A percentile compares a stretch with the other conserved stretches of the same genome.
These are phyloP conservation scores for Colletotrichum cereale DNA, from an alignment of 2,329 filamentous ascomycete species.

Conservation along the genomic window DNA sequence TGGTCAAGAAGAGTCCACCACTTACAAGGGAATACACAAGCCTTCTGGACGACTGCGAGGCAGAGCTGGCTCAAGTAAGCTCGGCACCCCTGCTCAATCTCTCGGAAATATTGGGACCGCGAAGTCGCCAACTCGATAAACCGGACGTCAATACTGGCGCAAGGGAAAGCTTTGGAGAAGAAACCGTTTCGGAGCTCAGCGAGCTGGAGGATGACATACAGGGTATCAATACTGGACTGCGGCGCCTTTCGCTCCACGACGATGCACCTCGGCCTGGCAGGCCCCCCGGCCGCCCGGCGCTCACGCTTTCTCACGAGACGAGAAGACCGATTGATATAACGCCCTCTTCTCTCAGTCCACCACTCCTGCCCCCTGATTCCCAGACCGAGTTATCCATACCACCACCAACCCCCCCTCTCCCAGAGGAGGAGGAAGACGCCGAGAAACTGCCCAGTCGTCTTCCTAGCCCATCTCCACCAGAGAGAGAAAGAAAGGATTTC, in stretches of 20 bases:
- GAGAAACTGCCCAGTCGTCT: conserved; percentile 5
- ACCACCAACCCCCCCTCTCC: conserved; percentile 35
- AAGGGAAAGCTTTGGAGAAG: conserved; percentile 43
- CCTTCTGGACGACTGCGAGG: conserved; percentile 57
- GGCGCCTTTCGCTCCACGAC: conserved; percentile 25
- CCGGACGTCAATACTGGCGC: conserved; percentile 33
- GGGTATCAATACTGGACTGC: conserved; percentile 9
- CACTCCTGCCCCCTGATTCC: conserved; percentile 26
- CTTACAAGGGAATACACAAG: conserved; percentile 58
- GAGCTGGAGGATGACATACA: conserved; percentile 63
- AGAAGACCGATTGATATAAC: background rate
- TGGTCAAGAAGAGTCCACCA: conserved; percentile 37
- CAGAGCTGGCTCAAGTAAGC: conserved; percentile 53
- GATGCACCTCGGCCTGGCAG: background rate
- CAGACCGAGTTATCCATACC: conserved; percentile 32
- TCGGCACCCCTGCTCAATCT: conserved; percentile 43
- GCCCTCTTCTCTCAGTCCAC: conserved; percentile 26
- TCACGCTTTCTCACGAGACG: conserved; percentile 27
- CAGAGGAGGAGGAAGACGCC: conserved; percentile 23
- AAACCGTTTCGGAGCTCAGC: conserved; percentile 62
- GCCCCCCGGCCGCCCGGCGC: conserved; percentile 4
- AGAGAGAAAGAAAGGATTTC: conserved; percentile 22
- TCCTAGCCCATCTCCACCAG: conserved; percentile 26
- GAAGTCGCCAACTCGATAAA: conserved; percentile 24
- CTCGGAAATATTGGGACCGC: conserved; percentile 39